These are phyloP conservation scores for Fusarium cicatricum DNA, from an alignment of 2,329 filamentous ascomycete species.

Conservation along the genomic window DNA sequence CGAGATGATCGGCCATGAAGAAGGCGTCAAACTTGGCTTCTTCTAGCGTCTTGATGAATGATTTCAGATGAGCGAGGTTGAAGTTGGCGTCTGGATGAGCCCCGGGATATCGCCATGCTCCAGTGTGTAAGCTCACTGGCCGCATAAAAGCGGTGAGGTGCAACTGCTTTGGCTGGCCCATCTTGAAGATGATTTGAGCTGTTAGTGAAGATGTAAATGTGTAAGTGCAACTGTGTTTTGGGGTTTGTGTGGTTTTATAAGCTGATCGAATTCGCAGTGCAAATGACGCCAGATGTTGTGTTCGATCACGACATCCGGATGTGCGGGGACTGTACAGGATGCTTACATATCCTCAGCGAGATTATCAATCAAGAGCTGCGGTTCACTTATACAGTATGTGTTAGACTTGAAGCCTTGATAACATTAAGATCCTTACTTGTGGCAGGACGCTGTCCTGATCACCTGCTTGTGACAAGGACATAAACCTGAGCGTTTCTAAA, in stretches of 20 bases:
- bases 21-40: constrained; percentile 64
- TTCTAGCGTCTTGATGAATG: constrained; percentile 63
- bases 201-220: background rate
- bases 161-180: constrained; percentile 47
- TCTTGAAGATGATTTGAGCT: background rate
- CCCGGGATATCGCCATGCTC: constrained; percentile 65
- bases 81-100: constrained; percentile 66
- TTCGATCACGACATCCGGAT: constrained; percentile 32
- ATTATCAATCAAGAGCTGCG: background rate
- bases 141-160: constrained; percentile 68
- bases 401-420: no score
- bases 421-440: no score
- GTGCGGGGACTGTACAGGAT: constrained; percentile 10
- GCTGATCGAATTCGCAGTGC: background rate
- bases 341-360: constrained; percentile 2
- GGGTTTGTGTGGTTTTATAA: background rate
- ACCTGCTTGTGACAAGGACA: no score
- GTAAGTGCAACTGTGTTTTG: background rate
- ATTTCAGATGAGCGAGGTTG: constrained; percentile 61
- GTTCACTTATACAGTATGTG: background rate
- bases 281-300: constrained; percentile 22
- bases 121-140: constrained; percentile 63
- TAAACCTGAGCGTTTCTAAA: no score
- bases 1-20: constrained; percentile 64
- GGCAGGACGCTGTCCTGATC: no score